Conservation (phyloP, 2,329 filamentous ascomycete genomes). For the Trichoderma hamatum region DNA sequence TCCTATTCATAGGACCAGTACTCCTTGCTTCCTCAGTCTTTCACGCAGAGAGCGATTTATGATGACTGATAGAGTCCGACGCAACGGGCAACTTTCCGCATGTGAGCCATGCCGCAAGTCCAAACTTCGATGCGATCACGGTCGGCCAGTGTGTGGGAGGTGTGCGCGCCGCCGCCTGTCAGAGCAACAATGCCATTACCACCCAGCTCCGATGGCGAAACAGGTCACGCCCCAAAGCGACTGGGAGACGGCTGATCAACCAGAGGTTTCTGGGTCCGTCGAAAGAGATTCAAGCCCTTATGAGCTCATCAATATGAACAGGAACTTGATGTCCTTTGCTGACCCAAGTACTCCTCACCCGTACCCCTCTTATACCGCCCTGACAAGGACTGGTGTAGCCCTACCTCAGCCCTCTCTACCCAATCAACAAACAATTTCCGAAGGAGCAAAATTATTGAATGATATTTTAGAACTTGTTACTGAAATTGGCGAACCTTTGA, state of each 20-base stretch:
- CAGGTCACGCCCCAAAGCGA: not conserved
- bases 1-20: no score
- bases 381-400: not conserved
- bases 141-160: not conserved
- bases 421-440: not conserved
- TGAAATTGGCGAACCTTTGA: not conserved
- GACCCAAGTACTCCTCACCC: not conserved
- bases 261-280: not conserved
- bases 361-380: not conserved
- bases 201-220: not conserved
- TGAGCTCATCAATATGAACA: not conserved
- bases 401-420: not conserved
- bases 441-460: not conserved
- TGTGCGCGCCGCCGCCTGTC: slow-evolving; percentile 2
- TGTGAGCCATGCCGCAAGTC: slow-evolving; percentile 7
- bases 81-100: not conserved
- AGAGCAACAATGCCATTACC: slow-evolving; percentile 7
- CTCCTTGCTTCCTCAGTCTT: no score
- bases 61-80: not conserved
- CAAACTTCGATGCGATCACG: slow-evolving; percentile 4
- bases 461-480: not conserved
- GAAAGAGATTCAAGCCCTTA: not conserved
- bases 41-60: no score
- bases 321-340: not conserved
- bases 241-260: not conserved